Conservation (phyloP, 73 alveolate species). For the Effrenium voratum region DNA sequence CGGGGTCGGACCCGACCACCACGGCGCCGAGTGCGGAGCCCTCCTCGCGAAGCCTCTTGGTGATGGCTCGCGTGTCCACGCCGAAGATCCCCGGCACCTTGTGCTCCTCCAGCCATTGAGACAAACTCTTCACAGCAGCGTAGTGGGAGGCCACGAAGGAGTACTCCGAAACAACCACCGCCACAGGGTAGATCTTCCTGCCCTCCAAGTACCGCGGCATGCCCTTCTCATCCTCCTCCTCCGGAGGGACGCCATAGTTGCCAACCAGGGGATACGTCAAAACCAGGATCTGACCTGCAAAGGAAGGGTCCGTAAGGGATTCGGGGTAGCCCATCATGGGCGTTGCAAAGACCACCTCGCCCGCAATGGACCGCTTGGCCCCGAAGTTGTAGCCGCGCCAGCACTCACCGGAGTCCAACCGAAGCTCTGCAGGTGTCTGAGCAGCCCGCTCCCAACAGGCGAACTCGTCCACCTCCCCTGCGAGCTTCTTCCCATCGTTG, state of each 20-base stretch:
- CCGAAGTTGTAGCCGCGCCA: constrained; percentile 78
- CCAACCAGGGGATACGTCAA: constrained; percentile 92
- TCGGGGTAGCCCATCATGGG: constrained; percentile 94
- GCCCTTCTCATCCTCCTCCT: constrained; percentile 77
- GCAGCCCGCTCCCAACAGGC: no score
- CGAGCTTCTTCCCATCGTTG: no score
- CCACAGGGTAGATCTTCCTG: constrained; percentile 36
- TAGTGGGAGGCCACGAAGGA: constrained; percentile 92
- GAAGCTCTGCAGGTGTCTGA: no score
- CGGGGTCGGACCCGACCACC: constrained; percentile 26
- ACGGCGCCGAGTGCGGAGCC: constrained; percentile 90
- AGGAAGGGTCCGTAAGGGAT: constrained; percentile 87
- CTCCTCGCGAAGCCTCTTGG: constrained; percentile 74
- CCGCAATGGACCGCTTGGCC: constrained; percentile 16
- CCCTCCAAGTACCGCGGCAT: constrained; percentile 77
- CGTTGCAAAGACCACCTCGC: constrained; percentile 85
- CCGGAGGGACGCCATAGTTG: constrained; percentile 89
- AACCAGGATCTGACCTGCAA: constrained; percentile 89
- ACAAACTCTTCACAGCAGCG: constrained; percentile 58
- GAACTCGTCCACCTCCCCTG: no score
- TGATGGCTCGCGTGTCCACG: constrained; percentile 94
- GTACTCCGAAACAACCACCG: constrained; percentile 81
- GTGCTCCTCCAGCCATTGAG: constrained; percentile 80
- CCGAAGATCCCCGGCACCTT: constrained; percentile 83
- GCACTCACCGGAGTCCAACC: no score